phyloP scores from a whole-genome alignment of 805 yeast genomes.

The Scheffersomyces ergatensis region DNA sequence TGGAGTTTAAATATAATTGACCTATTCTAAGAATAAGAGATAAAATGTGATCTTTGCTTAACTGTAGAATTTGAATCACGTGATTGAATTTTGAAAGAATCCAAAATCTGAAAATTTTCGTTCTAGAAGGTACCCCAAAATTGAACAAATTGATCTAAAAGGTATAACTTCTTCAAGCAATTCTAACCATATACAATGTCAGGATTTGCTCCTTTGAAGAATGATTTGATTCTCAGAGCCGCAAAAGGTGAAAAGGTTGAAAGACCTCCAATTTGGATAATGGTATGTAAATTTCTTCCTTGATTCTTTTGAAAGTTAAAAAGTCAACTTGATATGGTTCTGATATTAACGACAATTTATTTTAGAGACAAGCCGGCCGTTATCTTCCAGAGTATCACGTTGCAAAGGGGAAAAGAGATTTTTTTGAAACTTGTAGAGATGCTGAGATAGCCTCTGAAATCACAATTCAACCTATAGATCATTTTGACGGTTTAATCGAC shows the following conservation, averaged over 20 bases:
- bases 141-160: too few relatives aligned
- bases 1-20: too few relatives aligned
- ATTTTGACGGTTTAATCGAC: conserved; percentile 83
- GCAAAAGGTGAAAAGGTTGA: conserved; percentile 89
- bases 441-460: conserved; percentile 92
- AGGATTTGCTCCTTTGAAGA: conserved; percentile 73
- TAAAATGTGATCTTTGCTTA: too few relatives aligned
- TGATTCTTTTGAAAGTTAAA: too few relatives aligned
- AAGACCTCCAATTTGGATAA: conserved; percentile 97
- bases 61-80: too few relatives aligned
- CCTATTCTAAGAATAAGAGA: too few relatives aligned
- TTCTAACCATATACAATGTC: conserved; percentile 20
- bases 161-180: too few relatives aligned
- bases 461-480: conserved; percentile 93
- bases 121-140: too few relatives aligned
- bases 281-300: conserved; percentile 45
- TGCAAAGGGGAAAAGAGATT: conserved; percentile 81
- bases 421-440: conserved; percentile 92
- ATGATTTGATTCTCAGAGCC: conserved; percentile 88
- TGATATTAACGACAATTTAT: neutral
- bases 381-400: conserved; percentile 89
- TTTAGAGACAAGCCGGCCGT: conserved; percentile 89
- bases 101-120: too few relatives aligned
- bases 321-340: neutral
- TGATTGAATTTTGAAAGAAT: too few relatives aligned